Conservation (phyloP, 148 eudicot genomes). For the Persicaria maculosa region DNA sequence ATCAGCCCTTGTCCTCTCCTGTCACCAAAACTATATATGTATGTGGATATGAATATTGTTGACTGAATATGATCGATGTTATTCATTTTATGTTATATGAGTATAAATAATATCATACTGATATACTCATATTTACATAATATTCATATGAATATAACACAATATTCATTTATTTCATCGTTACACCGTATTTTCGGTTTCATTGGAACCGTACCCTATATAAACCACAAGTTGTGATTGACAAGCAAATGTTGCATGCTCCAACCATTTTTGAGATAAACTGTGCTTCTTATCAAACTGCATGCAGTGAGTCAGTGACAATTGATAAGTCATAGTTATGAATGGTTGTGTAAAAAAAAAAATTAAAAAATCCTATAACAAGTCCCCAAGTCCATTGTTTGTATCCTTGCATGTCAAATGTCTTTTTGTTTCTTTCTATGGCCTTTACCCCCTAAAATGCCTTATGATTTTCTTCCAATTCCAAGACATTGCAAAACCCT, state of each 20-base stretch:
- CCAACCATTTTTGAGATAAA: background rate
- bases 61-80: no score
- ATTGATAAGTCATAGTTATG: background rate
- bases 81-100: no score
- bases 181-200: no score
- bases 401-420: background rate
- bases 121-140: no score
- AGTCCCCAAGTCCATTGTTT: background rate
- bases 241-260: background rate
- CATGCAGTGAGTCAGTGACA: background rate
- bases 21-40: conserved; percentile 1
- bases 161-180: no score
- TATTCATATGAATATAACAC: no score
- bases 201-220: no score
- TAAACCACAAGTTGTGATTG: background rate
- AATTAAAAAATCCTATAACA: background rate
- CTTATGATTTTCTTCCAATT: background rate
- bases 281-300: background rate
- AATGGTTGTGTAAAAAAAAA: background rate
- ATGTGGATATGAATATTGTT: no score
- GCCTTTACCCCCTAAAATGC: background rate
- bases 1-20: conserved; percentile 28
- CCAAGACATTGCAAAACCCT: no score
- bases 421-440: background rate
- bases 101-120: no score